Conservation (phyloP, 148 eudicot species). For the Heliamphora exappendiculata region DNA sequence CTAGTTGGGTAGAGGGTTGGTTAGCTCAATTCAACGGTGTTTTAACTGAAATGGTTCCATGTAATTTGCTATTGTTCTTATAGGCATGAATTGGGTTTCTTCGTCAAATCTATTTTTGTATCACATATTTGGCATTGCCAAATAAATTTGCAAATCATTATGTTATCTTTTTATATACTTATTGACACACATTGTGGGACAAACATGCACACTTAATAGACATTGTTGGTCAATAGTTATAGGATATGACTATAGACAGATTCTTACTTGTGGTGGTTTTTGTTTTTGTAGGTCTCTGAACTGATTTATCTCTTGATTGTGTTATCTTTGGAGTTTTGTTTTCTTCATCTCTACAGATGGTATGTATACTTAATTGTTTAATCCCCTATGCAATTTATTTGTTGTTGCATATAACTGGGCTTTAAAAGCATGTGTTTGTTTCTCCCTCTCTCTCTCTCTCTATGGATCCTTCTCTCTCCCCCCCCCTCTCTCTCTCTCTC, state of each 20-base stretch:
- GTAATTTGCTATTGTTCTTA: background rate
- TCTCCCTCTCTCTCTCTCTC: background rate
- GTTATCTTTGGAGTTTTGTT: background rate
- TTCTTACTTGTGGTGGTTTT: conserved; percentile 1
- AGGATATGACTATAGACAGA: background rate
- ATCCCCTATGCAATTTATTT: background rate
- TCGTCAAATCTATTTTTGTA: background rate
- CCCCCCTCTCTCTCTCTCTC: background rate
- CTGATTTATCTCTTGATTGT: background rate
- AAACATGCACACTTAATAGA: background rate
- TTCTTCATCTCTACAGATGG: conserved; percentile 8
- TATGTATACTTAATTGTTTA: conserved; percentile 1
- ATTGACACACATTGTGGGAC: background rate
- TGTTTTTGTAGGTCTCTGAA: conserved; percentile 1
- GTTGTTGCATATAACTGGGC: background rate
- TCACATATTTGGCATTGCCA: background rate
- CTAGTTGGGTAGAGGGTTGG: background rate
- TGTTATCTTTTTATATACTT: background rate
- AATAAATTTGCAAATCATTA: background rate
- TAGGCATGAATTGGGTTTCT: background rate
- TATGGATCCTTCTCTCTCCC: background rate
- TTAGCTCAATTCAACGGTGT: background rate
- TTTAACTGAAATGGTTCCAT: background rate
- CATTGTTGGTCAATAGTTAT: background rate
- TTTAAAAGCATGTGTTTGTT: background rate